Evolutionary conservation across 805 yeast genomes (phyloP).

Genomic region (Metschnikowia continentalis): DNA sequence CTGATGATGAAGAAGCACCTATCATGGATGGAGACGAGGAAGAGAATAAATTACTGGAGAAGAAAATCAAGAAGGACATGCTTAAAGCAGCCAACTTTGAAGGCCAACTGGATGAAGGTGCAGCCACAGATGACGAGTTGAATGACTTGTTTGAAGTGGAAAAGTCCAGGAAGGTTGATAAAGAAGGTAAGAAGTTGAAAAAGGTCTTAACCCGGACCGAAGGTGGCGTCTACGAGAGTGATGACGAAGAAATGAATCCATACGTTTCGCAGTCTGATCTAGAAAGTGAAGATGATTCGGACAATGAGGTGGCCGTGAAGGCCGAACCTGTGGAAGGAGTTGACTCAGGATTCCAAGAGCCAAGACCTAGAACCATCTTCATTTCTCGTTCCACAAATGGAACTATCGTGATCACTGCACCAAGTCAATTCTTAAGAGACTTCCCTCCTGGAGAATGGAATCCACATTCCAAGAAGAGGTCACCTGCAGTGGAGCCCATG

Average conservation of each 20-base stretch:
- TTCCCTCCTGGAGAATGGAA: slow-evolving; percentile 87
- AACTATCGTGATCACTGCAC: slow-evolving; percentile 58
- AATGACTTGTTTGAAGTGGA: slow-evolving; percentile 69
- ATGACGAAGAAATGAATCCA: slow-evolving; percentile 78
- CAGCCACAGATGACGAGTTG: slow-evolving; percentile 53
- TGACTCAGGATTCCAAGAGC: slow-evolving; percentile 2
- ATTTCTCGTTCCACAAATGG: slow-evolving; percentile 34
- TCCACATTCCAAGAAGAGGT: slow-evolving; percentile 49
- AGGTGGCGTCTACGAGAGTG: slow-evolving; percentile 84
- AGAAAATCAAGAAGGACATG: slow-evolving; percentile 80
- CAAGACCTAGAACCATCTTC: slow-evolving; percentile 13
- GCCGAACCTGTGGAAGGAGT: slow-evolving; percentile 28
- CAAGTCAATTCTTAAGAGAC: slow-evolving; percentile 51
- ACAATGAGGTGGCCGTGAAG: slow-evolving; percentile 29
- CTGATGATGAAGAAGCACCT: slow-evolving; percentile 98
- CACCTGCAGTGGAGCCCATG: slow-evolving; percentile 18
- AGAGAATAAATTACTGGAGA: slow-evolving; percentile 86
- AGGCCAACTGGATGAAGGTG: slow-evolving; percentile 54
- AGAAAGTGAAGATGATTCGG: slow-evolving; percentile 62
- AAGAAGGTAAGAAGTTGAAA: slow-evolving; percentile 82
- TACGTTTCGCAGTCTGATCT: slow-evolving; percentile 54
- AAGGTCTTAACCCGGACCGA: slow-evolving; percentile 83
- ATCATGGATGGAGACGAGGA: slow-evolving; percentile 95
- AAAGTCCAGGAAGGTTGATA: slow-evolving; percentile 67
- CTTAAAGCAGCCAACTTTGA: slow-evolving; percentile 71